A percentile compares a stretch with the other conserved stretches of the same genome.
phyloP scores from a whole-genome alignment of 2,329 filamentous ascomycete species.

The Diaporthe aspalathi region DNA sequence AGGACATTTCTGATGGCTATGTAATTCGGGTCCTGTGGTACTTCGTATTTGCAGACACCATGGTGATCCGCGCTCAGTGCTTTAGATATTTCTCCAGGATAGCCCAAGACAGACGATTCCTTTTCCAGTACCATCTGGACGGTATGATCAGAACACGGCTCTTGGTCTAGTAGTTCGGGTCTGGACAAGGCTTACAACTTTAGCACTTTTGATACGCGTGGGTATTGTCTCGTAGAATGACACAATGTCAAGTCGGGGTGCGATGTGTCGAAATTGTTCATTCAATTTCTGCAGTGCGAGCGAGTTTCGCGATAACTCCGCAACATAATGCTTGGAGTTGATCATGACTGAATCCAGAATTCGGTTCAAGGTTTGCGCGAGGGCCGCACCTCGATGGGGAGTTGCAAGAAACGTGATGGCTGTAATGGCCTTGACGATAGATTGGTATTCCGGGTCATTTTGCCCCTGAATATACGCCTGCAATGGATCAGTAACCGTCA shows the following conservation, averaged over 20 bases:
- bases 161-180: no score
- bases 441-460: no score
- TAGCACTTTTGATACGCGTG: conserved; percentile 38
- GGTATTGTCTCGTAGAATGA: conserved; percentile 51
- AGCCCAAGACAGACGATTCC: neutral
- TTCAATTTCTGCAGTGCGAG: conserved; percentile 46
- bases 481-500: no score
- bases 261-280: conserved; percentile 49
- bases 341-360: no score
- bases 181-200: neutral
- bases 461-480: no score
- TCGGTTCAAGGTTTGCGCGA: no score
- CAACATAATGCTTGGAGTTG: no score
- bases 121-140: conserved; percentile 22
- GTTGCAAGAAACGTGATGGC: no score
- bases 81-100: conserved; percentile 19
- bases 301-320: conserved; percentile 34
- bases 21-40: conserved; percentile 53
- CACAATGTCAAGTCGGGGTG: conserved; percentile 45
- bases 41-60: conserved; percentile 54
- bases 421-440: no score
- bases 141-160: no score
- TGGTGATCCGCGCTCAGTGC: conserved; percentile 53
- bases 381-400: no score
- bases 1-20: conserved; percentile 47